Percentiles rank a stretch among this genome's conserved stretches.
These are phyloP conservation scores for Calophaca sinica DNA, from an alignment of 306 rosid genomes.

Conservation along the genomic window DNA sequence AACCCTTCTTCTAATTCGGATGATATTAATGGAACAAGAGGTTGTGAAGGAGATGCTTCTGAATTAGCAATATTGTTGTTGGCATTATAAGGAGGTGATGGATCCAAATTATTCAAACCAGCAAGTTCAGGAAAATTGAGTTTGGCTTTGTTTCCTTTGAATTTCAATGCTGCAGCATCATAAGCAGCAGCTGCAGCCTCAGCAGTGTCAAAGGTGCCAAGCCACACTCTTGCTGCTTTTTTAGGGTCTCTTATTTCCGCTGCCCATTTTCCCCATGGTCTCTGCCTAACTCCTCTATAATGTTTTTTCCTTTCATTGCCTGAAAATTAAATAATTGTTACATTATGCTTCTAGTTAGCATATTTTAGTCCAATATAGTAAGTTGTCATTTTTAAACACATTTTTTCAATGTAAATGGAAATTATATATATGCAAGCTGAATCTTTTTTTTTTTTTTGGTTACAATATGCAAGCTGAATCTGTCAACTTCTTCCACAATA, in stretches of 20 bases:
- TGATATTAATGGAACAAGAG: neutral
- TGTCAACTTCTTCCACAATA: no score
- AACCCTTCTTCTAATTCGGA: slow-evolving; percentile 25
- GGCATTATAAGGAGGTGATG: no score
- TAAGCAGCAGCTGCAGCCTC: slow-evolving; percentile 65
- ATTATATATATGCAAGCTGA: no score
- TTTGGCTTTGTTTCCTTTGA: slow-evolving; percentile 64
- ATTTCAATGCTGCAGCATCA: slow-evolving; percentile 56
- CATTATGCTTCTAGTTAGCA: no score
- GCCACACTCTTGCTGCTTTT: slow-evolving; percentile 65
- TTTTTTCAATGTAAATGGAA: no score
- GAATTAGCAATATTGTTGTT: neutral
- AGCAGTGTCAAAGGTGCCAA: slow-evolving; percentile 66
- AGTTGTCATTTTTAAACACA: no score
- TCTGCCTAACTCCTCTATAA: slow-evolving; percentile 62
- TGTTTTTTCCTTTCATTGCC: slow-evolving; percentile 47
- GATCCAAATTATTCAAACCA: neutral
- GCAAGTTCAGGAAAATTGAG: slow-evolving; percentile 50
- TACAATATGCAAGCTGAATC: no score
- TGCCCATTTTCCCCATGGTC: slow-evolving; percentile 70
- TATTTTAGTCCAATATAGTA: no score
- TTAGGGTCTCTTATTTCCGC: slow-evolving; percentile 67
- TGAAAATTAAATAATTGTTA: neutral
- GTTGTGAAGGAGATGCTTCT: neutral
- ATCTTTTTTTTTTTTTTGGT: no score